Base-by-base conservation (phyloP, 805 yeast genomes). In the Cyberlindnera bimundalis region DNA sequence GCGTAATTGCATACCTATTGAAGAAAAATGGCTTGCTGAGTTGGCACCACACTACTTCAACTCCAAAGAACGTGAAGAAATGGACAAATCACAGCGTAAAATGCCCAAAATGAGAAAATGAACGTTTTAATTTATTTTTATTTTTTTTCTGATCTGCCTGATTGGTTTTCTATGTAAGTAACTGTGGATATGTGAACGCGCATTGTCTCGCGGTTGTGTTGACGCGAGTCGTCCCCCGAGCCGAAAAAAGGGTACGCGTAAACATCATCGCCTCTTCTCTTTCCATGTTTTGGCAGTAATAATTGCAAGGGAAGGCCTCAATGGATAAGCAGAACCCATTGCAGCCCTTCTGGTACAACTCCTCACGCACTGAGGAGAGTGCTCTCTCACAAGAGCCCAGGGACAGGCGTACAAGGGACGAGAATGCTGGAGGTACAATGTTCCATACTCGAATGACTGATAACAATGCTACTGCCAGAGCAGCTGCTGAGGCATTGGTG, bases 1-100 rank as follows among this genome's bases (percentile, higher is more conserved):
- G 88, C 73, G 90, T 43, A 82, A 82, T 50, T 80, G 89, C 54
- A 75, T 85, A 61, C 77, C 88, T 0, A 68, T 84, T 3, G 78
- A 81, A 29, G 90, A 84, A 23, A 66, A 66, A 35, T 85, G 95
- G 93, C 61, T 90, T 13, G 59, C 59, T 1, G 90, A 84, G 49
- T 74, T 79, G 47, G 96, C 95, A 0, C 84, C 89, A 2, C 87
- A 81, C 29, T 57, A 43, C 29, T 57, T 54, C 39, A 40, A 24
- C 21, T 11, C 35, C 8, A 44, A 45, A 23, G 52, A 49, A 32
- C 36, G 40, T 9, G 50, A 51, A 13, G 54, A 51, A 29, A 39
- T 53, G 35, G 48, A 44, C n/a, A 39, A 40, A n/a, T 27, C 33
- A 9, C 28, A 33, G 3, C 46, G 40, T 21, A 52, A 52, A 33